A percentile compares a stretch with the other conserved stretches of the same genome.
phyloP scores from a whole-genome alignment of 2,329 filamentous ascomycete species.

The Cryphonectria carpinicola region DNA sequence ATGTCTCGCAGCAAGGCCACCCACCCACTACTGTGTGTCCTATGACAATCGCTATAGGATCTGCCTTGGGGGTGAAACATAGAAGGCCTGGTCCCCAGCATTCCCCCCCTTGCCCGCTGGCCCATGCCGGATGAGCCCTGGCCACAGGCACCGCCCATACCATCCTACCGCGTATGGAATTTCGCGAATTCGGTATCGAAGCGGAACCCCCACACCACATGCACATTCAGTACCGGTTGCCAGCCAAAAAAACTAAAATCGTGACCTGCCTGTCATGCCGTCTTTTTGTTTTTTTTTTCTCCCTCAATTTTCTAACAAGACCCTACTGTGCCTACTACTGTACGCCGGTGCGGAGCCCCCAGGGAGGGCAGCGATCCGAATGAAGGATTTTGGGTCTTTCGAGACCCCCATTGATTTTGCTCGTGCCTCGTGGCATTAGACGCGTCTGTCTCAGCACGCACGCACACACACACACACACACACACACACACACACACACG shows the following conservation, averaged over 20 bases:
- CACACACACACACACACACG: no score
- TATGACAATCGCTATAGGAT: background rate
- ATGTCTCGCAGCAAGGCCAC: background rate
- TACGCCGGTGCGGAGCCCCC: background rate
- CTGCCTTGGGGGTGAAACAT: background rate
- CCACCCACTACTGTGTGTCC: background rate
- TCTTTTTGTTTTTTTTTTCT: background rate
- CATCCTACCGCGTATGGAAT: background rate
- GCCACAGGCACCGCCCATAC: no score
- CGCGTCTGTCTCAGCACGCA: background rate
- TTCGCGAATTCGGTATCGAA: background rate
- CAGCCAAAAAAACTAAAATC: background rate
- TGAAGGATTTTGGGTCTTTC: background rate
- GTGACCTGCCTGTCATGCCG: background rate
- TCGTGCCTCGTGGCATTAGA: conserved; percentile 8
- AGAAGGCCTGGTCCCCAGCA: background rate
- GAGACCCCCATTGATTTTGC: background rate
- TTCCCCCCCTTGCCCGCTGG: no score
- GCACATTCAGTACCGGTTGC: background rate
- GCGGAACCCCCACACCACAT: background rate
- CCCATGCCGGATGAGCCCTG: background rate
- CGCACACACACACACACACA: no score
- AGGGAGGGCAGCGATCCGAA: background rate
- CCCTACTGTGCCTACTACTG: background rate
- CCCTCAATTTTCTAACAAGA: background rate